Evolutionary conservation across 2,329 filamentous ascomycete genomes (phyloP).

Genomic region (Colletotrichum lini): DNA sequence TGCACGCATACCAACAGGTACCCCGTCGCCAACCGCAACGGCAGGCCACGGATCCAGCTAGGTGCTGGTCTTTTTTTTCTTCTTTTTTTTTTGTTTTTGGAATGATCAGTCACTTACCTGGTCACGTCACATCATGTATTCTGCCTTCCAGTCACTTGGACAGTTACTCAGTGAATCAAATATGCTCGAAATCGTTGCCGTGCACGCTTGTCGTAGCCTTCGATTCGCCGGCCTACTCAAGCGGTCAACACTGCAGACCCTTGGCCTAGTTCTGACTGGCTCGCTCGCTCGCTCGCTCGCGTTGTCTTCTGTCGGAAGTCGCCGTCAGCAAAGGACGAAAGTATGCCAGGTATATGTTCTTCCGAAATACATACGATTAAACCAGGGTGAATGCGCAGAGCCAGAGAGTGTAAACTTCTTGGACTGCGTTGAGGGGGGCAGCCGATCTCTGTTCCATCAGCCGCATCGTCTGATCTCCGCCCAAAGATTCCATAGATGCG

Average conservation of each 20-base stretch:
- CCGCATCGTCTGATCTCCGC: slow-evolving; percentile 42
- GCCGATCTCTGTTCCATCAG: slow-evolving; percentile 43
- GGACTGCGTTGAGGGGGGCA: slow-evolving; percentile 12
- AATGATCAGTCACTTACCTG: slow-evolving; percentile 3
- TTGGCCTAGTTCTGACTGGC: background rate
- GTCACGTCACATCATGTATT: too few relatives aligned
- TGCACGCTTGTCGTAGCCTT: background rate
- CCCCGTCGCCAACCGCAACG: slow-evolving; percentile 13
- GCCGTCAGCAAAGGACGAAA: background rate
- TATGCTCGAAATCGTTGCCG: background rate
- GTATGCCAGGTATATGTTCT: background rate
- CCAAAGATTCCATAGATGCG: slow-evolving; percentile 41
- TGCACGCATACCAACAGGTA: slow-evolving; percentile 21
- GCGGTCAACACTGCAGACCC: background rate
- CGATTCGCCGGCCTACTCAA: background rate
- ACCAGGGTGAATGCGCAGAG: slow-evolving; percentile 7
- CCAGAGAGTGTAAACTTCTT: background rate
- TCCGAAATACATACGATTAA: slow-evolving; percentile 20
- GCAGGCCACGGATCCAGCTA: background rate
- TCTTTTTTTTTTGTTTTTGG: background rate
- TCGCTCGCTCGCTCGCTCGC: background rate
- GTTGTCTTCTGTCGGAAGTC: background rate
- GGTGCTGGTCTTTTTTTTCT: background rate
- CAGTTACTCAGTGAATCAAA: background rate
- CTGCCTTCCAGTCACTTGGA: too few relatives aligned